Evolutionary conservation across 192 early-diverging fungal genomes (phyloP), one percentile per base, ranked within the genome.

Genomic region (Phlyctochytrium bullatum): DNA sequence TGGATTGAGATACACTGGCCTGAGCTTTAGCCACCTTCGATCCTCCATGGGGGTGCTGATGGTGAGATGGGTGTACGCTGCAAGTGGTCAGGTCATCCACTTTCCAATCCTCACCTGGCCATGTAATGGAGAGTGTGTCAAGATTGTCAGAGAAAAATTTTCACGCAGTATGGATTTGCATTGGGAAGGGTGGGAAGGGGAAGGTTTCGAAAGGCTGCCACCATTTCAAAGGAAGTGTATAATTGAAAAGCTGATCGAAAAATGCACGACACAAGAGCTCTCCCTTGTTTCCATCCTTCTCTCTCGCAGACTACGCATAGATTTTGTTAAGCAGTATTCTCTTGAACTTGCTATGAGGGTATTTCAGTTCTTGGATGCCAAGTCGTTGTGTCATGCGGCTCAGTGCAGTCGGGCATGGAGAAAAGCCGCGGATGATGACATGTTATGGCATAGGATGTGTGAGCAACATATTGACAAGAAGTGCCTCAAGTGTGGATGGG

Each of bases 401-500:
- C 93, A 97, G 75, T 93, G 94, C 0, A 90, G 84, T 59, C 86
- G 82, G 14, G 63, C 74, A 2, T 99, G 97, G 97, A 86, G 83
- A n/a, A 61, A 60, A 20, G 65, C 96, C 14, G 92, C 94, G 2
- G 92, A 97, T 66, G 93, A 95, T 67, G 93, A 99, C 69, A 78
- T 88, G 3, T 81, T 99, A 17, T 99, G 97, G 97, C 91, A 97
- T 51, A 57, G 89, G 33, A 96, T 99, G 93, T 99, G 97, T 67
- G 89, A 90, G 35, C 95, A 98, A 78, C 97, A 99, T 71, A 99
- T 97, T 60, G 94, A 95, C 75, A 91, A 91, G 62, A 91, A 92
- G 64, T 99, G 97, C 70, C 82, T 81, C 68, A 96, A 90, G 63
- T 99, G 97, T 75, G 97, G 97, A 1, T 99, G 95, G 95, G 95